phyloP scores from a whole-genome alignment of 805 yeast species.

The Ogataea angusta region DNA sequence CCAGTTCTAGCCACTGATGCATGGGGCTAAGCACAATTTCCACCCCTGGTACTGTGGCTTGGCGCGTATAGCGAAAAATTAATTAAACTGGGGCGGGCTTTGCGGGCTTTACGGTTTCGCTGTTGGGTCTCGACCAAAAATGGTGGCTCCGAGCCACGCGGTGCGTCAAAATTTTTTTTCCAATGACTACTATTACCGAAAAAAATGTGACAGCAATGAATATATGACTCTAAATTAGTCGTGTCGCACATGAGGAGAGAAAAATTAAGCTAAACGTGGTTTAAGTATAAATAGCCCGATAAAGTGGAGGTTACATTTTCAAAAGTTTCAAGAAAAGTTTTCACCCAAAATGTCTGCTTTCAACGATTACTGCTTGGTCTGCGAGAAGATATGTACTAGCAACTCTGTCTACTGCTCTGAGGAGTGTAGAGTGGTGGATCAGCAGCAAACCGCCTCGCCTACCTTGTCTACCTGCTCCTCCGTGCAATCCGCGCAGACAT shows the following conservation, averaged over 20 bases:
- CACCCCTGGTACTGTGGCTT: not conserved
- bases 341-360: slow-evolving; percentile 37
- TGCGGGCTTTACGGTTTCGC: slow-evolving; percentile 5
- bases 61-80: not conserved
- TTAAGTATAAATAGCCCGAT: slow-evolving; percentile 9
- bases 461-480: slow-evolving; percentile 23
- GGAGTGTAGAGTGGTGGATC: slow-evolving; percentile 27
- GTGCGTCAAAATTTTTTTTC: slow-evolving; percentile 1
- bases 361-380: slow-evolving; percentile 36
- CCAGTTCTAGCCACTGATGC: not conserved
- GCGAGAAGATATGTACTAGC: slow-evolving; percentile 33
- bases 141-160: slow-evolving; percentile 6
- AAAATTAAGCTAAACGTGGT: slow-evolving; percentile 4
- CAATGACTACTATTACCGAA: slow-evolving; percentile 1
- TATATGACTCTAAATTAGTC: slow-evolving; percentile 7
- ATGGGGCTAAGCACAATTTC: not conserved
- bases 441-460: slow-evolving; percentile 23
- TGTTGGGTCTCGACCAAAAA: slow-evolving; percentile 1
- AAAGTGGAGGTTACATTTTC: not conserved
- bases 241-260: slow-evolving; percentile 4
- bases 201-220: slow-evolving; percentile 10
- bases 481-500: slow-evolving; percentile 12
- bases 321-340: not conserved
- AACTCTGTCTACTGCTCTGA: slow-evolving; percentile 35
- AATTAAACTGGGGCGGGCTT: not conserved